Evolutionary conservation across 257 asterid genomes (phyloP).

Genomic region (Solanum clarkiae): DNA sequence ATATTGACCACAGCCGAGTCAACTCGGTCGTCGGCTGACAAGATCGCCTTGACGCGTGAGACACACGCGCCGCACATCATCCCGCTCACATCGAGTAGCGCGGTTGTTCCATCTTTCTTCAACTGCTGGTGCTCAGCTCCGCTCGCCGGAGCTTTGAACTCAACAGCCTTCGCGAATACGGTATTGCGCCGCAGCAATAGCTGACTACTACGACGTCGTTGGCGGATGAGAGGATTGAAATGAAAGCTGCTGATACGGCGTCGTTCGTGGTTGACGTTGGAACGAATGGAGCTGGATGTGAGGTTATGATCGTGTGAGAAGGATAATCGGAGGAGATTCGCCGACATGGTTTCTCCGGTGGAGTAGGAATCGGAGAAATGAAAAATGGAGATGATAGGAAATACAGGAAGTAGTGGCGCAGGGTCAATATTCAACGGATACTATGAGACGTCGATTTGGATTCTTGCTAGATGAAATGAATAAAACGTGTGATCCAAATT

Average conservation of each 20-base stretch:
- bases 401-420: not conserved
- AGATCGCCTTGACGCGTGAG: constrained; percentile 73
- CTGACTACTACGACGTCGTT: constrained; percentile 14
- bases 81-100: constrained; percentile 73
- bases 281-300: not conserved
- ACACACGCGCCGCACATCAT: constrained; percentile 99
- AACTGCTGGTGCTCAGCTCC: constrained; percentile 8
- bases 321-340: constrained; percentile 51
- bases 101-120: constrained; percentile 22
- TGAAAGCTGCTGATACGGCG: constrained; percentile 16
- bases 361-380: not conserved
- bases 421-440: not conserved
- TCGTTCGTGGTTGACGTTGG: constrained; percentile 9
- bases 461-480: not conserved
- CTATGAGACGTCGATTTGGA: not conserved
- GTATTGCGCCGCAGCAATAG: constrained; percentile 12
- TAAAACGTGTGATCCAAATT: not conserved
- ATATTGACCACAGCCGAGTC: constrained; percentile 81
- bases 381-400: not conserved
- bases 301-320: constrained; percentile 22
- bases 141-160: constrained; percentile 11
- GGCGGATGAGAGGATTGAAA: constrained; percentile 4
- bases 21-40: constrained; percentile 69
- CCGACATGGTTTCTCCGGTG: constrained; percentile 6
- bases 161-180: constrained; percentile 51